phyloP scores from a whole-genome alignment of 228 moss, liverwort and hornwort genomes.

The Sphagnum magellanicum region DNA sequence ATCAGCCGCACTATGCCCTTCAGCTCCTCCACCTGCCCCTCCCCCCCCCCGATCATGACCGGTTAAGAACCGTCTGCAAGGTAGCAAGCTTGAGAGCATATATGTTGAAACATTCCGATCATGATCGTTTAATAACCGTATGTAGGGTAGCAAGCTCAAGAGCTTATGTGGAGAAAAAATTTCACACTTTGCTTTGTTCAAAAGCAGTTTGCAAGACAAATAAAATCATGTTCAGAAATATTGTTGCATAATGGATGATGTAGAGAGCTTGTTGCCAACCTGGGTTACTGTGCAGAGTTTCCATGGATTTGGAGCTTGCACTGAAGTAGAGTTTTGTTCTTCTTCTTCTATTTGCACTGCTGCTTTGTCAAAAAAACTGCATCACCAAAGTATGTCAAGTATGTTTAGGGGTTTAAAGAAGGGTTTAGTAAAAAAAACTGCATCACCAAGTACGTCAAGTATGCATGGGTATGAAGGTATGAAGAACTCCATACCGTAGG shows the following conservation, averaged over 20 bases:
- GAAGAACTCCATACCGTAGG: slow-evolving; percentile 9
- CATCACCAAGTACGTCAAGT: background rate
- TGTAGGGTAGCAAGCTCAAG: too few relatives aligned
- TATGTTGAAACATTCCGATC: too few relatives aligned
- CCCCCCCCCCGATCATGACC: background rate
- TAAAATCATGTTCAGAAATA: too few relatives aligned
- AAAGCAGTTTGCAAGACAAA: too few relatives aligned
- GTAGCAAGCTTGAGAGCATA: too few relatives aligned
- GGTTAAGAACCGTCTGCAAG: too few relatives aligned
- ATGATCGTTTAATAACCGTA: too few relatives aligned
- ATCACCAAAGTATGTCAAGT: background rate
- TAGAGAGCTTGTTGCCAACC: slow-evolving; percentile 7
- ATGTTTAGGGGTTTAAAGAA: too few relatives aligned
- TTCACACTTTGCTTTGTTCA: too few relatives aligned
- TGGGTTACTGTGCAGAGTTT: slow-evolving; percentile 62
- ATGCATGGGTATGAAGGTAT: background rate
- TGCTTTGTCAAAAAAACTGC: slow-evolving; percentile 55
- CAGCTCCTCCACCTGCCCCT: slow-evolving; percentile 57
- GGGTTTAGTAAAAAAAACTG: too few relatives aligned
- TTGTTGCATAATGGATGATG: too few relatives aligned
- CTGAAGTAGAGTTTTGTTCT: background rate
- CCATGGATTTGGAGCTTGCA: slow-evolving; percentile 19
- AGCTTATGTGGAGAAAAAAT: too few relatives aligned
- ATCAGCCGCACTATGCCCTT: slow-evolving; percentile 36
- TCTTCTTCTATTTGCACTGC: slow-evolving; percentile 27